Base-by-base conservation (phyloP, 768 basidiomycete species). In the Chalciporus piperatus region DNA sequence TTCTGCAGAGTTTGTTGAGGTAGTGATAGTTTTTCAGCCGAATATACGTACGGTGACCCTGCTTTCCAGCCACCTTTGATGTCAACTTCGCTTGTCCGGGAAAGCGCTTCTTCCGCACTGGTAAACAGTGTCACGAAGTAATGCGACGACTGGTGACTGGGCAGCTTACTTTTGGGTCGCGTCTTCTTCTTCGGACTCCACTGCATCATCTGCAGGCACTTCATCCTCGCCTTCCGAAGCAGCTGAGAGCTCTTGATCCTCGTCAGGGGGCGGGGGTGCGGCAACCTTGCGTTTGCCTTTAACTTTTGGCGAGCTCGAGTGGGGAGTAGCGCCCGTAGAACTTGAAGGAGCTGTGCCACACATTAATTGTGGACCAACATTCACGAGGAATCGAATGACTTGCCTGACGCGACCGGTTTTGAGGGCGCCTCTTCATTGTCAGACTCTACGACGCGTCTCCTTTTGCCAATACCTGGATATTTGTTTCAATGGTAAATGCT, bases 1-100 rank as follows among this genome's bases (percentile, higher is more conserved):
- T 88, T 4, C 95, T 98, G 23, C 10, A 6, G 23, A 25, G 32
- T 23, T 3, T 39, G 48, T 56, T 41, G 54, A 41, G 23, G 33
- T 28, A 11, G 14, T 32, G 19, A 5, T 12, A 6, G n/a, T 16
- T 13, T 41, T 14, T 2, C 9, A 14, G 35, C 11, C 37, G n/a
- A 41, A 38, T 33, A 47, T 6, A 78, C 91, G 59, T 64, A 95
- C 94, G 91, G 82, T 58, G 87, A 75, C 12, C 92, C 93, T 22
- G 74, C 73, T 73, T 90, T 87, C 95, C 95, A 92, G 16, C 87
- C 87, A 17, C 85, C 86, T 46, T 80, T 74, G 23, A 91, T 73
- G 64, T 91, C 89, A n/a, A 91, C 86, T 35, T 90, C 84, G 17
- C 75, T 66, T 41, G 72, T 78, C 57, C 77, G 77, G 19, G 75